Evolutionary conservation across 2,329 filamentous ascomycete species (phyloP).

Genomic region (Colletotrichum destructivum): DNA sequence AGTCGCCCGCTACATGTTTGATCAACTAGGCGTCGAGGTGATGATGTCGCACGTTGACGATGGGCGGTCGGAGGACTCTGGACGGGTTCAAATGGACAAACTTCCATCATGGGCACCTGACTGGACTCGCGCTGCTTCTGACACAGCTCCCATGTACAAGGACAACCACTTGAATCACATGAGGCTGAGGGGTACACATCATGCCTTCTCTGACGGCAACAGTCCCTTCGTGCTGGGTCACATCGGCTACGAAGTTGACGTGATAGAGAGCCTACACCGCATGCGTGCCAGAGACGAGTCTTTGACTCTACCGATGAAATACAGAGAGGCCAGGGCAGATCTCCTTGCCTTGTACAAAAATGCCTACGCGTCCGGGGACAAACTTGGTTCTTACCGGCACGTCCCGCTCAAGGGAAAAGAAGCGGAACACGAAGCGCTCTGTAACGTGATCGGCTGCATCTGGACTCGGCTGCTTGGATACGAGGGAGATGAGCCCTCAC

Average conservation of each 20-base stretch:
- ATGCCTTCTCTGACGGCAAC: neutral
- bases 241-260: constrained; percentile 1
- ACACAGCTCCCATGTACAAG: constrained; percentile 1
- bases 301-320: neutral
- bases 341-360: constrained; percentile 1
- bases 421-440: neutral
- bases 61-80: neutral
- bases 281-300: neutral
- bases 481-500: neutral
- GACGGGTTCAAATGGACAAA: neutral
- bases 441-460: neutral
- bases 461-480: neutral
- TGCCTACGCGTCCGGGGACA: constrained; percentile 5
- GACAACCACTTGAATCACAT: constrained; percentile 11
- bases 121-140: constrained; percentile 11
- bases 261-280: neutral
- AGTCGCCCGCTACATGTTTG: constrained; percentile 18
- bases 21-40: constrained; percentile 7
- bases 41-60: neutral
- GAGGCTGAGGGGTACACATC: neutral
- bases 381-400: constrained; percentile 13
- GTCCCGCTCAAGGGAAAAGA: constrained; percentile 16
- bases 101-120: constrained; percentile 25
- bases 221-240: constrained; percentile 15
- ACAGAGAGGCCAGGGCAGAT: neutral